A percentile compares a stretch with the other conserved stretches of the same genome.
Conservation (phyloP, 1,284 basidiomycete species). For the Exobasidium cylindrosporum region DNA sequence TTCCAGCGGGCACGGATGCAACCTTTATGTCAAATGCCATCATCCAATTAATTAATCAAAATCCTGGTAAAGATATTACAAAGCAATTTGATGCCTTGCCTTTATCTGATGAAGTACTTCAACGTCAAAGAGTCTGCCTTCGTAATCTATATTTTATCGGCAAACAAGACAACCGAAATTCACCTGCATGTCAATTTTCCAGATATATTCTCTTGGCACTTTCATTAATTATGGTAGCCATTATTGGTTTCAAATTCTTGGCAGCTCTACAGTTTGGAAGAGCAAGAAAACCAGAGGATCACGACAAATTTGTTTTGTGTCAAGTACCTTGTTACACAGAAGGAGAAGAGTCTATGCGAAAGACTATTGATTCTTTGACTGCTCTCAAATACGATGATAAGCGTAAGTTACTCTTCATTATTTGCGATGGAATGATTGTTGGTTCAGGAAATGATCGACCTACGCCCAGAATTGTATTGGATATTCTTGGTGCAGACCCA, state of each 20-base stretch:
- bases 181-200: constrained; percentile 84
- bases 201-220: constrained; percentile 86
- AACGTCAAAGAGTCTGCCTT: constrained; percentile 78
- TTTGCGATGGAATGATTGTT: constrained; percentile 98
- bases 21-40: constrained; percentile 75
- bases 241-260: constrained; percentile 98
- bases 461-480: constrained; percentile 76
- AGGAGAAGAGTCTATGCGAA: constrained; percentile 79
- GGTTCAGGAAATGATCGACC: constrained; percentile 75
- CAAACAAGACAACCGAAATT: constrained; percentile 86
- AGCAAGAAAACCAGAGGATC: constrained; percentile 82
- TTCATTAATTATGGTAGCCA: constrained; percentile 86
- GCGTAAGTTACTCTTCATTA: constrained; percentile 86
- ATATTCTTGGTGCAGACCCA: constrained; percentile 90
- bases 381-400: constrained; percentile 97
- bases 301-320: constrained; percentile 98
- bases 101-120: constrained; percentile 68
- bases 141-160: constrained; percentile 89
- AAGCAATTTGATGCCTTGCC: constrained; percentile 68
- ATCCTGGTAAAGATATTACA: constrained; percentile 80
- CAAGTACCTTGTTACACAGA: constrained; percentile 98
- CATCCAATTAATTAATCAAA: constrained; percentile 76
- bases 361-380: constrained; percentile 90
- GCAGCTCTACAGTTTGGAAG: constrained; percentile 85
- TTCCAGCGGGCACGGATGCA: constrained; percentile 63